Evolutionary conservation across 306 rosid species (phyloP), one percentile per base, ranked within the genome.

Genomic region (Adenanthera pavonina): DNA sequence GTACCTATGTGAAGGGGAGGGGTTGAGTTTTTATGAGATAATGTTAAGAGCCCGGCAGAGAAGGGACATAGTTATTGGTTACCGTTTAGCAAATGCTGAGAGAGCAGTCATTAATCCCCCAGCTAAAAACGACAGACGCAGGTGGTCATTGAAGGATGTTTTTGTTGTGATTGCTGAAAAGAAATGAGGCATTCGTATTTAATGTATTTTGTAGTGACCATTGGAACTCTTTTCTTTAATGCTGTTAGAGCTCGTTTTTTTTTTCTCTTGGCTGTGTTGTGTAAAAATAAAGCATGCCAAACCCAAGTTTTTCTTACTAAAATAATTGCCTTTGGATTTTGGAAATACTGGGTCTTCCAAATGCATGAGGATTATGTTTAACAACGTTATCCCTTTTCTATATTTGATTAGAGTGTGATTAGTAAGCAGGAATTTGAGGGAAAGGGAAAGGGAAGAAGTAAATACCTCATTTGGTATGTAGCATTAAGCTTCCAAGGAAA

Each of bases 31-130:
- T 76, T 91, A 89, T 82, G 98, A 94, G 76, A 81, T 92, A 90
- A 84, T 90, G 70, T 78, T 91, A 75, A 87, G 94, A 48, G 95
- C 92, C 57, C 86, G 95, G 64, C 94, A 78, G 72, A 90, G 97
- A 86, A 87, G 97, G 84, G 98, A 94, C 87, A 83, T 94, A 25
- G 89, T 92, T 78, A 94, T 94, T 51, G 97, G 98, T 66, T 94
- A 89, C 80, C 94, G 92, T 56, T 74, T 77, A 41, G 89, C 87
- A 0, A 75, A 86, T 56, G 85, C 95, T 7, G 98, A 94, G 81
- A 94, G 92, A 88, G 97, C 98, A 66, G 85, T 91, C 52, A 92
- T 94, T 80, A 94, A 94, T 57, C 98, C 98, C 46, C 91, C 97
- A 0, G 85, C 87, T 4, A 94, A 94, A 85, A 83, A 71, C 54